These are phyloP conservation scores for Asterophora parasitica DNA, from an alignment of 768 basidiomycete genomes.

Conservation along the genomic window DNA sequence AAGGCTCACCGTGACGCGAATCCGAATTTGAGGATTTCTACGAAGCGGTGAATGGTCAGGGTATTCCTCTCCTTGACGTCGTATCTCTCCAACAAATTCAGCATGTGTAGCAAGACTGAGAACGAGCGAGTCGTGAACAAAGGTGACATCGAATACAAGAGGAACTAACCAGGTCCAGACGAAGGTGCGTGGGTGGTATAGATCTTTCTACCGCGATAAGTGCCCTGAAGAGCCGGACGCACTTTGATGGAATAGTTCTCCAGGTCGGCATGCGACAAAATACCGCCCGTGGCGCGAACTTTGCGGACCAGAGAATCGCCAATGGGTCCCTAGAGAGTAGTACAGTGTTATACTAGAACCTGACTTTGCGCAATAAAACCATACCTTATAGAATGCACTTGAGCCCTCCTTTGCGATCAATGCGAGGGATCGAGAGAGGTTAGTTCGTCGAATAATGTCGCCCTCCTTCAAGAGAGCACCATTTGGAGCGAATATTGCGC, in stretches of 20 bases:
- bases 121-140: neutral
- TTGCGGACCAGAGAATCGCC: conserved; percentile 76
- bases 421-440: conserved; percentile 73
- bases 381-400: conserved; percentile 76
- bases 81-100: conserved; percentile 87
- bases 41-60: conserved; percentile 69
- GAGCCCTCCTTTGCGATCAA: conserved; percentile 73
- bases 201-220: conserved; percentile 71
- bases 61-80: conserved; percentile 48
- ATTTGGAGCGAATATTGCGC: conserved; percentile 73
- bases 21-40: conserved; percentile 82
- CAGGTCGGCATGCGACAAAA: conserved; percentile 74
- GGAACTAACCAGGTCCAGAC: conserved; percentile 60
- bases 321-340: conserved; percentile 57
- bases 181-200: conserved; percentile 86
- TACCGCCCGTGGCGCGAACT: conserved; percentile 67
- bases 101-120: conserved; percentile 77
- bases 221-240: conserved; percentile 69
- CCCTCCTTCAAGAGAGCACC: conserved; percentile 72
- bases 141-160: neutral
- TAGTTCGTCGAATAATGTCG: conserved; percentile 64
- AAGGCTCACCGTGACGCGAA: conserved; percentile 41
- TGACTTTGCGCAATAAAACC: conserved; percentile 14
- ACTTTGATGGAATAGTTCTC: conserved; percentile 65
- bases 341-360: neutral